Base-by-base conservation (phyloP, 176 grass and related monocot genomes). In the Eleusine indica region DNA sequence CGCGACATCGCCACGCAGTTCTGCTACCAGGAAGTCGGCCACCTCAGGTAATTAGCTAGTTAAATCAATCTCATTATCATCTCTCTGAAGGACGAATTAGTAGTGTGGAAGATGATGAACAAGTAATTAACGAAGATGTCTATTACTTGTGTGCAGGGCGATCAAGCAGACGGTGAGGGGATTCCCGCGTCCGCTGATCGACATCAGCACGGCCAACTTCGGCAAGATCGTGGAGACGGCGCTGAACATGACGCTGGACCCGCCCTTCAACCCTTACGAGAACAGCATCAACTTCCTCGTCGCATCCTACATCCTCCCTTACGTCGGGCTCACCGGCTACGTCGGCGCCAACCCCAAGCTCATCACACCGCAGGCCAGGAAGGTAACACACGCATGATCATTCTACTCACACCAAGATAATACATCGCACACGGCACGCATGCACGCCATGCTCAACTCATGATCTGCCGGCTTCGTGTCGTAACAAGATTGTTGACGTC, bases 1-100 rank as follows among this genome's bases (percentile, higher is more conserved):
- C 91, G 83, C 43, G 89, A 91, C 80, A 73, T 95, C 73, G 68
- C 94, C 48, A 44, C 73, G 18, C 91, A 98, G 84, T 98, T 98
- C 25, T 94, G 86, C n/a, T 94, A 91, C 87, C 96, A 98, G 63
- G 96, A 98, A 86, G 96, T 98, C 32, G 96, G 93, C 0, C 96
- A 98, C 89, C 80, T 98, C 69, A 94, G 89, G 96, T 91, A 10
- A 46, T 5, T 9, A 46, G 43, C 10, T 9, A 46, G 10, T 9
- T 9, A 13, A 53, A 53, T 5, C 12, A 4, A 22, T 60, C 21
- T 9, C 21, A 60, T 60, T 60, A 60, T 9, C 3, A 22, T 17
- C 51, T 53, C 51, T 53, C 56, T 21, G 8, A 61, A 9, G 7
- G 17, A 56, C 52, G 2, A 22, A 21, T 7, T 61, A 22, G 7